phyloP scores from a whole-genome alignment of 148 eudicot genomes.

The Arctostaphylos glauca region DNA sequence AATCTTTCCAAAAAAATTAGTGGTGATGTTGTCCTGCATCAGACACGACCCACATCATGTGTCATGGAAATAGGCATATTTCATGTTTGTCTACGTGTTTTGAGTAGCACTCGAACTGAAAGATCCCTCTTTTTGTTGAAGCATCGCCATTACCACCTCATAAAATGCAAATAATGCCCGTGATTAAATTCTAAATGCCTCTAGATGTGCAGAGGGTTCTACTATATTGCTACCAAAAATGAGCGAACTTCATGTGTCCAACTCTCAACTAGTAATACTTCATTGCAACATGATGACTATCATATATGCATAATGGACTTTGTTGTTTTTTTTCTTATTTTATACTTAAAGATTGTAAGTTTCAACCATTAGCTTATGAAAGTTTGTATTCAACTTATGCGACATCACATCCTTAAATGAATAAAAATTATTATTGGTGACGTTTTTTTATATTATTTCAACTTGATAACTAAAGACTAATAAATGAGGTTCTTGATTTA shows the following conservation, averaged over 20 bases:
- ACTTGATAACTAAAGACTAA: constrained; percentile 1
- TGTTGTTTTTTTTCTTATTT: background rate
- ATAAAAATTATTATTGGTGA: background rate
- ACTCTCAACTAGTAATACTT: background rate
- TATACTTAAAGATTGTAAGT: background rate
- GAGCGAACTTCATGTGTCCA: background rate
- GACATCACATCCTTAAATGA: background rate
- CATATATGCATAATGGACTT: background rate
- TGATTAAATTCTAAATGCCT: no score
- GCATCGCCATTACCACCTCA: no score
- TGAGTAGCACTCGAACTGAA: no score
- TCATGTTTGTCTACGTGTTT: no score
- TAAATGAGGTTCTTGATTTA: constrained; percentile 7
- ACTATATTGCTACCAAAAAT: background rate
- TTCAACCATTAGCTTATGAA: background rate
- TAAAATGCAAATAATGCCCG: no score
- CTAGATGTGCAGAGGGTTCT: no score
- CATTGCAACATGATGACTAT: background rate
- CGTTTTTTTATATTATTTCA: background rate
- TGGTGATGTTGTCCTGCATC: no score
- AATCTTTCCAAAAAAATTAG: no score
- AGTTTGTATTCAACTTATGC: background rate
- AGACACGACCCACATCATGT: no score
- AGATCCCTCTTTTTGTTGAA: no score
- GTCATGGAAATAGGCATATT: no score